Percentiles rank a stretch among this genome's conserved stretches.
phyloP scores from a whole-genome alignment of 257 asterid species.

The Penstemon newberryi region DNA sequence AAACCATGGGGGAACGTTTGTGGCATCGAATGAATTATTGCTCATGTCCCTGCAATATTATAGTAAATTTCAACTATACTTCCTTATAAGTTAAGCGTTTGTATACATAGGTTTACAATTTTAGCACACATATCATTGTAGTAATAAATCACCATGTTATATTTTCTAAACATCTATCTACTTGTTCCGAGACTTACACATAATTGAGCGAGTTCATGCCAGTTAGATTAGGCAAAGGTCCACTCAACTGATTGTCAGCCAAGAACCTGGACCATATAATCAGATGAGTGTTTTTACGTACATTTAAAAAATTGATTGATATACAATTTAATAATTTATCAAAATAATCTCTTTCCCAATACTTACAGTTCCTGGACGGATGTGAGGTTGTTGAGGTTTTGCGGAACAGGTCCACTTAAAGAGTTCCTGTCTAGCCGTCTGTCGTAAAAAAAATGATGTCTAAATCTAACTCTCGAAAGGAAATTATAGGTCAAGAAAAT shows the following conservation, averaged over 20 bases:
- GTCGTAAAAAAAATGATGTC: slow-evolving; percentile 19
- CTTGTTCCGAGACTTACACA: slow-evolving; percentile 51
- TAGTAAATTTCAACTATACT: not conserved
- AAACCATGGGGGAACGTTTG: slow-evolving; percentile 63
- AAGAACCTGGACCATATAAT: slow-evolving; percentile 51
- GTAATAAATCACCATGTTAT: not conserved
- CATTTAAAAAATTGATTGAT: not conserved
- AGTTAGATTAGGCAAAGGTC: slow-evolving; percentile 73
- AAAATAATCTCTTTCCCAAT: not conserved
- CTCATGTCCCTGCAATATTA: slow-evolving; percentile 68
- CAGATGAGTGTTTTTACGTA: not conserved
- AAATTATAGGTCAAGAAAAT: not conserved
- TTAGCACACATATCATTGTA: not conserved
- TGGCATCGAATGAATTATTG: slow-evolving; percentile 63
- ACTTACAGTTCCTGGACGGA: slow-evolving; percentile 67
- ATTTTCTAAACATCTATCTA: not conserved
- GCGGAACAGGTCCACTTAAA: slow-evolving; percentile 59
- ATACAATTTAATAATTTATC: not conserved
- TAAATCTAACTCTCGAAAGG: slow-evolving; percentile 3
- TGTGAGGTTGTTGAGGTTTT: slow-evolving; percentile 63
- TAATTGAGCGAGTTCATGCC: slow-evolving; percentile 60
- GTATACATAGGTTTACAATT: not conserved
- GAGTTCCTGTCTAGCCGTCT: slow-evolving; percentile 79
- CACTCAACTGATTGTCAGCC: slow-evolving; percentile 65
- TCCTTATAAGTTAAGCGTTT: too few species aligned